Percentiles rank a stretch among this genome's conserved stretches.
Evolutionary conservation across 78 protist genomes (phyloP).

Genomic region (Guillardia theta): DNA sequence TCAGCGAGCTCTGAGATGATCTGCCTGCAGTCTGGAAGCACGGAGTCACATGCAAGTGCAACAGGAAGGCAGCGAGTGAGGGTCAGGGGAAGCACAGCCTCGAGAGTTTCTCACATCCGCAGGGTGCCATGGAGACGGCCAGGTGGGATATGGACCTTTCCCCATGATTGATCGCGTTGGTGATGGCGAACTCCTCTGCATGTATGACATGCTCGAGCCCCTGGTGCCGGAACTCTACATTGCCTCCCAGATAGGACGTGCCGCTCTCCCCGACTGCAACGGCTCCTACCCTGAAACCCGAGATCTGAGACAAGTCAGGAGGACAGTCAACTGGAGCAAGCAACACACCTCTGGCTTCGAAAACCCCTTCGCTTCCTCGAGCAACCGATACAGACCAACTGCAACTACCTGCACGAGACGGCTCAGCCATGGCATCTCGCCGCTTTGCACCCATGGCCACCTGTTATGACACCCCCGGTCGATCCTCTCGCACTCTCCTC

Average conservation of each 20-base stretch:
- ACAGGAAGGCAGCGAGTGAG: neutral
- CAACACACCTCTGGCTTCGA: no score
- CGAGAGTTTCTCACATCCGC: neutral
- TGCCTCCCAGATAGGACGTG: neutral
- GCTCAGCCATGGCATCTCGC: no score
- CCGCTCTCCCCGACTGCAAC: neutral
- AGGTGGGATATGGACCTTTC: neutral
- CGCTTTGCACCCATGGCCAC: no score
- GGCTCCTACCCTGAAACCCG: neutral
- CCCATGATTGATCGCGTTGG: neutral
- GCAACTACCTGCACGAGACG: no score
- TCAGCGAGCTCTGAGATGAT: neutral
- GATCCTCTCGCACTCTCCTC: no score
- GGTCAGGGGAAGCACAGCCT: neutral
- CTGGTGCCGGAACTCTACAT: neutral
- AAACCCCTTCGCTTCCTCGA: no score
- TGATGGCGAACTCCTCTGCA: neutral
- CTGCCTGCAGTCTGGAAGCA: neutral
- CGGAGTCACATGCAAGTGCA: neutral
- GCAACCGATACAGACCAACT: no score
- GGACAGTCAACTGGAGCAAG: no score
- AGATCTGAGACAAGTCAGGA: no score
- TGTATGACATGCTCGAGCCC: neutral
- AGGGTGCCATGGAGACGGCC: neutral
- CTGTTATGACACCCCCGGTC: no score